A percentile compares a stretch with the other conserved stretches of the same genome.
Evolutionary conservation across 371 early-diverging fungal genomes (phyloP).

Genomic region (Mortierella sp.): DNA sequence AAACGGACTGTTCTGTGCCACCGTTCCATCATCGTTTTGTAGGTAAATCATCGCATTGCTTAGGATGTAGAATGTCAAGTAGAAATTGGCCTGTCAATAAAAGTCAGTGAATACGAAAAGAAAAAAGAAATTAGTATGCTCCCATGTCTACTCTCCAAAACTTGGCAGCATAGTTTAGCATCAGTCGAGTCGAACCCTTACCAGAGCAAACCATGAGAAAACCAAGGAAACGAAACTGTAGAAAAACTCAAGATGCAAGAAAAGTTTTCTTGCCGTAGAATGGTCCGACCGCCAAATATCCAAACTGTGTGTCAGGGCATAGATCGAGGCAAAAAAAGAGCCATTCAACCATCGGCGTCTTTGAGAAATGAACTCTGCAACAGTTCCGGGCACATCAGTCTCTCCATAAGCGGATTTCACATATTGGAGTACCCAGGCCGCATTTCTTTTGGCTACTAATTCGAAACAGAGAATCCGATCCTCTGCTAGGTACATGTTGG

Average conservation of each 20-base stretch:
- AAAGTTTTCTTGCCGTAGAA: constrained; percentile 61
- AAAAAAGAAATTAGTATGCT: neutral
- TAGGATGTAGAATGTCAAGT: constrained; percentile 77
- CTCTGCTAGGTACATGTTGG: constrained; percentile 79
- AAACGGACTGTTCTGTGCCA: constrained; percentile 56
- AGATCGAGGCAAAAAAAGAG: constrained; percentile 71
- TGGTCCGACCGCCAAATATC: constrained; percentile 68
- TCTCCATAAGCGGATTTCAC: constrained; percentile 73
- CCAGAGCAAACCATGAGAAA: constrained; percentile 78
- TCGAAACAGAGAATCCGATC: constrained; percentile 88
- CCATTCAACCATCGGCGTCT: constrained; percentile 92
- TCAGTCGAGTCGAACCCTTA: constrained; percentile 22
- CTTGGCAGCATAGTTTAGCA: neutral
- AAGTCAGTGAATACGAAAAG: neutral
- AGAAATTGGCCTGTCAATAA: constrained; percentile 72
- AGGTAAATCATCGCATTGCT: constrained; percentile 55
- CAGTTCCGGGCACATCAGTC: constrained; percentile 82
- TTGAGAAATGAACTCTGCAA: constrained; percentile 85
- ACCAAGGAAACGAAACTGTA: constrained; percentile 67
- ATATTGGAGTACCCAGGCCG: constrained; percentile 70
- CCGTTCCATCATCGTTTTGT: constrained; percentile 6
- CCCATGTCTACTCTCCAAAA: neutral
- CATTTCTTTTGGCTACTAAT: constrained; percentile 73
- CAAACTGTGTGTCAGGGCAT: constrained; percentile 58
- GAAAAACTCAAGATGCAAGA: constrained; percentile 66